Evolutionary conservation across 176 grass and related monocot genomes (phyloP).

Genomic region (Chloris gayana): DNA sequence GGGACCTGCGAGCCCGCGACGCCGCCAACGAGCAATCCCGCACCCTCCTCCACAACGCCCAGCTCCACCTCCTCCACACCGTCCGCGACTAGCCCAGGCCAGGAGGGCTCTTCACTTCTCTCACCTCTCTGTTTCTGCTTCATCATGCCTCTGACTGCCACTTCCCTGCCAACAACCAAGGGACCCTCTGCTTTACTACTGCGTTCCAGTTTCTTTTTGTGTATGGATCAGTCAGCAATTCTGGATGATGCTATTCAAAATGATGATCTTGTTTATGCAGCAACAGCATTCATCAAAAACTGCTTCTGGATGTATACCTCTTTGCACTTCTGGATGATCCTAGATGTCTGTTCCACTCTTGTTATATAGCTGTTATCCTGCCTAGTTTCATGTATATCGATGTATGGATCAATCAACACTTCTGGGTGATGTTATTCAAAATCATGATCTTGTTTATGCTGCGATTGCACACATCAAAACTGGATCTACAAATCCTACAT

Average conservation of each 20-base stretch:
- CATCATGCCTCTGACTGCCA: background rate
- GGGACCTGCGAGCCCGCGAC: conserved; percentile 70
- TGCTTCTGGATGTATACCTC: no score
- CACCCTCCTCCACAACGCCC: conserved; percentile 70
- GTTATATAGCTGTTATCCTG: no score
- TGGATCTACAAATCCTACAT: background rate
- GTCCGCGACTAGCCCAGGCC: conserved; percentile 48
- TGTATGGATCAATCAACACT: background rate
- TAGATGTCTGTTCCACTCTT: background rate
- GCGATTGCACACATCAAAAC: background rate
- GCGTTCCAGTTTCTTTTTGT: no score
- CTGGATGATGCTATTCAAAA: background rate
- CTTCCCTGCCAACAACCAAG: no score
- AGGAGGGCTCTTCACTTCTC: no score
- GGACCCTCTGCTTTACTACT: no score
- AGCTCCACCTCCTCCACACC: conserved; percentile 72
- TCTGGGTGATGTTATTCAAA: background rate
- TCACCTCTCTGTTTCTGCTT: no score
- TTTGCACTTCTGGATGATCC: no score
- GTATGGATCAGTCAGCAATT: no score
- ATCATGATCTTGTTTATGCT: background rate
- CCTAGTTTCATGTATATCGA: no score
- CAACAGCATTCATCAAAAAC: background rate
- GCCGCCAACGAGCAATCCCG: conserved; percentile 65
- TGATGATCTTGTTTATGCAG: background rate